Evolutionary conservation across 2,329 filamentous ascomycete genomes (phyloP).

Genomic region (Oidium heveae): DNA sequence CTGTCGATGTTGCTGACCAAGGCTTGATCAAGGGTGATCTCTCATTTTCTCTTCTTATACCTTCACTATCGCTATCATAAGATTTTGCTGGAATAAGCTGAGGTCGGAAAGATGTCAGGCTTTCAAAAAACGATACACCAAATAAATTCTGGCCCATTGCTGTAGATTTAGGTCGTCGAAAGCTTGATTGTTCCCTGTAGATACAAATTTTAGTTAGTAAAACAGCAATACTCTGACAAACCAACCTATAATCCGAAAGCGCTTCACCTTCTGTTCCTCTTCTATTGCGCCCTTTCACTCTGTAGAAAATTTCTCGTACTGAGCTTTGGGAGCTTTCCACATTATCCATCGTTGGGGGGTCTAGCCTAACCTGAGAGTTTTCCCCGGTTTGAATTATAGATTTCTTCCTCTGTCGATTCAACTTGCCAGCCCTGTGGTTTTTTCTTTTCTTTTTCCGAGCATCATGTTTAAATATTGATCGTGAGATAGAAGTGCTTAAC

Average conservation of each 20-base stretch:
- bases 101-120: constrained; percentile 14
- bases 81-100: constrained; percentile 13
- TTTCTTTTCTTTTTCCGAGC: constrained; percentile 37
- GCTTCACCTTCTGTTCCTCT: constrained; percentile 75
- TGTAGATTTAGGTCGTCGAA: constrained; percentile 38
- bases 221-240: constrained; percentile 1
- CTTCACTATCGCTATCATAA: constrained; percentile 23
- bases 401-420: constrained; percentile 49
- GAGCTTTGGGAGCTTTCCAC: constrained; percentile 7
- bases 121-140: constrained; percentile 15
- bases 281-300: constrained; percentile 27
- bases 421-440: constrained; percentile 53
- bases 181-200: constrained; percentile 17
- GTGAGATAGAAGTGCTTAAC: no score
- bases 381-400: constrained; percentile 50
- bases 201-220: constrained; percentile 3
- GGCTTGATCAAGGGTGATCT: constrained; percentile 27
- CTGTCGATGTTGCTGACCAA: constrained; percentile 9
- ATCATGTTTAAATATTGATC: no score
- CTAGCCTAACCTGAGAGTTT: constrained; percentile 14
- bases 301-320: constrained; percentile 20
- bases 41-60: constrained; percentile 20
- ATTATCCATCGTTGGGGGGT: constrained; percentile 15
- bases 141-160: constrained; percentile 17
- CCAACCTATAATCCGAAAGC: constrained; percentile 62